phyloP scores from a whole-genome alignment of 495 filamentous ascomycete genomes.

The Podospora sp. region DNA sequence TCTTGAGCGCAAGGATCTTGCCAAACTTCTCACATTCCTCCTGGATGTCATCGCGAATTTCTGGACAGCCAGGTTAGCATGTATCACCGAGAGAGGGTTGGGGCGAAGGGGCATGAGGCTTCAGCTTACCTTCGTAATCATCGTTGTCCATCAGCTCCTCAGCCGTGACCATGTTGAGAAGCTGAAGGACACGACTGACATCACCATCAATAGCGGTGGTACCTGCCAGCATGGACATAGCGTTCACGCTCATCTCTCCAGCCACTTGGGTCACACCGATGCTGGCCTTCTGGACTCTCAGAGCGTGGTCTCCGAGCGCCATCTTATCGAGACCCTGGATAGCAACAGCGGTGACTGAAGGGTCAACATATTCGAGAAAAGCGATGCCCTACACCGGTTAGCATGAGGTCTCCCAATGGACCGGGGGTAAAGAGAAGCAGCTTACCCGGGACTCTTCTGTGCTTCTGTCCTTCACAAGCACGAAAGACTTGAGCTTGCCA shows the following conservation, averaged over 20 bases:
- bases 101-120: not conserved
- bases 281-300: slow-evolving; percentile 86
- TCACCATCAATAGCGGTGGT: slow-evolving; percentile 80
- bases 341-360: slow-evolving; percentile 76
- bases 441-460: slow-evolving; percentile 89
- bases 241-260: slow-evolving; percentile 94
- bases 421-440: slow-evolving; percentile 19
- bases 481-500: slow-evolving; percentile 90
- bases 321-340: slow-evolving; percentile 91
- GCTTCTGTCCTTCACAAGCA: slow-evolving; percentile 82
- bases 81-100: not conserved
- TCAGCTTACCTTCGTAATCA: slow-evolving; percentile 82
- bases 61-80: slow-evolving; percentile 47
- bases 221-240: slow-evolving; percentile 98
- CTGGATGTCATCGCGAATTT: slow-evolving; percentile 90
- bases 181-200: slow-evolving; percentile 77
- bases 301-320: slow-evolving; percentile 81
- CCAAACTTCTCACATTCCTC: slow-evolving; percentile 95
- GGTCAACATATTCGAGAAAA: slow-evolving; percentile 91
- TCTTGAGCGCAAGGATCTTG: slow-evolving; percentile 78
- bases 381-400: slow-evolving; percentile 74
- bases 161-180: slow-evolving; percentile 96
- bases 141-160: slow-evolving; percentile 94
- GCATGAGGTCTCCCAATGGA: slow-evolving; percentile 9
- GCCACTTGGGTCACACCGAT: slow-evolving; percentile 89